These are phyloP conservation scores for Davidsoniella australis DNA, from an alignment of 2,329 filamentous ascomycete species.

Conservation along the genomic window DNA sequence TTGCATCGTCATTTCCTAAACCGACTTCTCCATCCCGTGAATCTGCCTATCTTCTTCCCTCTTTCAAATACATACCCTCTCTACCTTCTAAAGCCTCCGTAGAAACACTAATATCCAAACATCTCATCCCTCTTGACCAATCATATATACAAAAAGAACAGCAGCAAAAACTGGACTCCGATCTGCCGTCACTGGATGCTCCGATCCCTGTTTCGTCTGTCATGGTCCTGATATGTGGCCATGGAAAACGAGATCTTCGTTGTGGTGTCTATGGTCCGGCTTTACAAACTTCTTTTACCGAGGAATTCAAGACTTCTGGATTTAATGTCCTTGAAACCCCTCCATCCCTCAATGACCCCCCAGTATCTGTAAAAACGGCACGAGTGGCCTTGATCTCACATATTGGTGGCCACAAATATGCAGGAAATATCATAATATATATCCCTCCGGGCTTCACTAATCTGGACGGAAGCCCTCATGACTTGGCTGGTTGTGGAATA, in stretches of 20 bases:
- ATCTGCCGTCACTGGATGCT: slow-evolving; percentile 36
- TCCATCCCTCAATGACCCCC: background rate
- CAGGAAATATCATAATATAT: slow-evolving; percentile 71
- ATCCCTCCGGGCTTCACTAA: slow-evolving; percentile 37
- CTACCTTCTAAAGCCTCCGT: slow-evolving; percentile 46
- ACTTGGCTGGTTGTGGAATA: slow-evolving; percentile 52
- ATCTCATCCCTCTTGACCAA: slow-evolving; percentile 5
- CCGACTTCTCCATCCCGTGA: background rate
- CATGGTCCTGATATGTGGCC: slow-evolving; percentile 74
- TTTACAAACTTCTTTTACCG: slow-evolving; percentile 48
- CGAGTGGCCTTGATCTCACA: slow-evolving; percentile 59
- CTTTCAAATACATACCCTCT: slow-evolving; percentile 62
- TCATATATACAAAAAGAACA: background rate
- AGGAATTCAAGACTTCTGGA: slow-evolving; percentile 30
- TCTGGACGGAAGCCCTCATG: slow-evolving; percentile 23
- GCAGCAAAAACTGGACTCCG: slow-evolving; percentile 39
- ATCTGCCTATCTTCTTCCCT: slow-evolving; percentile 64
- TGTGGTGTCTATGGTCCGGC: slow-evolving; percentile 70
- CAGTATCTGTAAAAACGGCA: slow-evolving; percentile 24
- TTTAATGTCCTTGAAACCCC: slow-evolving; percentile 26
- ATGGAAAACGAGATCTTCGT: slow-evolving; percentile 62
- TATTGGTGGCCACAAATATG: slow-evolving; percentile 72
- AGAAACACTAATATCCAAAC: slow-evolving; percentile 19
- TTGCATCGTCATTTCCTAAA: slow-evolving; percentile 55
- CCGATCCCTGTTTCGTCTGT: slow-evolving; percentile 42